Evolutionary conservation across 2,329 filamentous ascomycete species (phyloP).

Genomic region (Fusarium tupiense): DNA sequence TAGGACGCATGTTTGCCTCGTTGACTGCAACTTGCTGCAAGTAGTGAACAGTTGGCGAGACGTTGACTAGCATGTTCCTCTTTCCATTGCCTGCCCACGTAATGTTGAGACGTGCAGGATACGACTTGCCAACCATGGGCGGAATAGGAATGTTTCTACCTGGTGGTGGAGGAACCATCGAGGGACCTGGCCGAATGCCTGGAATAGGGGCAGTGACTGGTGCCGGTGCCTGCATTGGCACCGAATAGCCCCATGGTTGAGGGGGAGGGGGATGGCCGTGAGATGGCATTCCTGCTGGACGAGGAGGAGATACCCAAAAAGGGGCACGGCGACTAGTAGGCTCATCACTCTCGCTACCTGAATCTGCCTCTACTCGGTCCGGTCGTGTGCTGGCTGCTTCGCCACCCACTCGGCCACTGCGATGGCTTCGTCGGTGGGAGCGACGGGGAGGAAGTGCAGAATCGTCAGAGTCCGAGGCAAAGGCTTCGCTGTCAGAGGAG

Average conservation of each 20-base stretch:
- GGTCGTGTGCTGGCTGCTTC: conserved; percentile 21
- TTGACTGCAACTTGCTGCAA: conserved; percentile 33
- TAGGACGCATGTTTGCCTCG: conserved; percentile 33
- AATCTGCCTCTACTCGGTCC: conserved; percentile 11
- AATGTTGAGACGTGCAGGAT: conserved; percentile 43
- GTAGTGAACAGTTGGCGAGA: conserved; percentile 48
- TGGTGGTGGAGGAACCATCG: not conserved
- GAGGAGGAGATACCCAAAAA: conserved; percentile 2
- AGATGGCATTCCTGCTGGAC: conserved; percentile 8
- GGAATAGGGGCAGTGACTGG: conserved; percentile 4
- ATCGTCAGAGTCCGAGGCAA: conserved; percentile 38
- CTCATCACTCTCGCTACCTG: conserved; percentile 13
- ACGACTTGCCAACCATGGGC: conserved; percentile 7
- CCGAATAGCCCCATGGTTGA: conserved; percentile 15
- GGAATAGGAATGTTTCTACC: conserved; percentile 14
- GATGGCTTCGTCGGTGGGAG: conserved; percentile 17
- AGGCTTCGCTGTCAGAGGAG: conserved; percentile 35
- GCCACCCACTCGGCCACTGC: conserved; percentile 13
- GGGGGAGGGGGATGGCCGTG: conserved; percentile 1
- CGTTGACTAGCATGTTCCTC: conserved; percentile 45
- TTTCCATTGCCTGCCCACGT: conserved; percentile 43
- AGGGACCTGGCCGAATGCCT: not conserved
- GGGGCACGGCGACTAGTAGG: conserved; percentile 3
- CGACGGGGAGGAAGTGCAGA: conserved; percentile 23
- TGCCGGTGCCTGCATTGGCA: not conserved